Base-by-base conservation (phyloP, 1,284 basidiomycete genomes). In the Boletus semigastroideus region DNA sequence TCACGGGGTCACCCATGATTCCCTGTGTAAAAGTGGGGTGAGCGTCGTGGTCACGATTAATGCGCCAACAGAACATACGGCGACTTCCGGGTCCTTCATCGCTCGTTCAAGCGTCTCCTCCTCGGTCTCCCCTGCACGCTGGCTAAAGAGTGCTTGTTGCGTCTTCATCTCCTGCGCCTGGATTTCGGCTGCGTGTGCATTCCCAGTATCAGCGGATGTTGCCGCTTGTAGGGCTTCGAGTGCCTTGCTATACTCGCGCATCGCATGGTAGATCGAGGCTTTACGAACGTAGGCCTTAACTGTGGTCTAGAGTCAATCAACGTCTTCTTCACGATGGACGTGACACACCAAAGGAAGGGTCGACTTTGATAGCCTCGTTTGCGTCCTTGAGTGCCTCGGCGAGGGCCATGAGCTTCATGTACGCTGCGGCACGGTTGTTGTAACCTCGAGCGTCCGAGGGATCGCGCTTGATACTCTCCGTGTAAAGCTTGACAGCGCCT, bases 201-300 rank as follows among this genome's bases (percentile, higher is more conserved):
- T 76, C 52, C 91, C 86, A 19, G 76, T 78, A 68, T 97, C 94
- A 47, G 80, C 78, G 37, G 90, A 86, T 27, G 78, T 74, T 4
- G 92, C 94, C 54, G 78, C 77, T 67, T 95, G 89, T 34, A 86
- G 72, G 4, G 86, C 90, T 64, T 92, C 86, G 54, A 96, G 78
- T 2, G 94, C 94, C 68, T 91, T 89, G 22, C 86, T 86, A 71
- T 90, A 87, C 51, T 99, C 95, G 61, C 92, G 91, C 96, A 99
- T 98, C 41, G 84, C 80, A 66, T 84, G 86, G 39, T 96, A 75
- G 45, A 98, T 87, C 63, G 86, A 86, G 30, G 90, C 83, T 75
- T 98, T 98, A 64, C 97, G 92, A 64, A 99, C 90, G 76, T 98
- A 91, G 13, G 92, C 97, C 74, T 97, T 99, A 73, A 96, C 87